Evolutionary conservation across 257 asterid species (phyloP).

Genomic region (Gentiana dahurica): DNA sequence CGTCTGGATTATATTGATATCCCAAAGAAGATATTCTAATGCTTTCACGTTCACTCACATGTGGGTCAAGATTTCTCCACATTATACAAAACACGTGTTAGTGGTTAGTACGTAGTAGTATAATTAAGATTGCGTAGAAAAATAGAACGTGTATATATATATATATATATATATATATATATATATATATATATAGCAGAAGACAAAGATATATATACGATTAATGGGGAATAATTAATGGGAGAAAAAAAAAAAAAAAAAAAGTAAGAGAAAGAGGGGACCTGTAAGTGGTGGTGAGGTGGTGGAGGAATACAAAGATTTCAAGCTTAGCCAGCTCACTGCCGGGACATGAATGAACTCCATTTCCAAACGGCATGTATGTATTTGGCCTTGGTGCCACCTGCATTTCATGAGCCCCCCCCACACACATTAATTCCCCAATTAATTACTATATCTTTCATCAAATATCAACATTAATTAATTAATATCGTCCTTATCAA

Average conservation of each 20-base stretch:
- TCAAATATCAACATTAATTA: background rate
- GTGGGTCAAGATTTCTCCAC: too few relatives aligned
- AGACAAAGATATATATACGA: background rate
- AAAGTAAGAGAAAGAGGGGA: slow-evolving; percentile 3
- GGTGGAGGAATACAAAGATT: slow-evolving; percentile 60
- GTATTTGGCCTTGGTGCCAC: slow-evolving; percentile 52
- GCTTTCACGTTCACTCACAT: too few relatives aligned
- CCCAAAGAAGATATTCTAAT: too few relatives aligned
- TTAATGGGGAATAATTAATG: too few relatives aligned
- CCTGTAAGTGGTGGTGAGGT: slow-evolving; percentile 55
- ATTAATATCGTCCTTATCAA: background rate
- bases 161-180: too few relatives aligned
- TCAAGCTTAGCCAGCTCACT: slow-evolving; percentile 71
- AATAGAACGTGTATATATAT: too few relatives aligned
- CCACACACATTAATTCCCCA: background rate
- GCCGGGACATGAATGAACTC: slow-evolving; percentile 71
- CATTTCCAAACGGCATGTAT: slow-evolving; percentile 66
- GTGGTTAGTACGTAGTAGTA: too few relatives aligned
- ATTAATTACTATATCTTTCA: background rate
- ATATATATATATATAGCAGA: too few relatives aligned
- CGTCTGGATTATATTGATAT: too few relatives aligned
- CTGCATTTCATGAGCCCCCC: slow-evolving; percentile 18
- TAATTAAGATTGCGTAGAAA: too few relatives aligned
- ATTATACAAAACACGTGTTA: too few relatives aligned
- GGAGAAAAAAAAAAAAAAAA: background rate